These are phyloP conservation scores for Aureobasidium sp. DNA, from an alignment of 2,329 filamentous ascomycete genomes.

Conservation along the genomic window DNA sequence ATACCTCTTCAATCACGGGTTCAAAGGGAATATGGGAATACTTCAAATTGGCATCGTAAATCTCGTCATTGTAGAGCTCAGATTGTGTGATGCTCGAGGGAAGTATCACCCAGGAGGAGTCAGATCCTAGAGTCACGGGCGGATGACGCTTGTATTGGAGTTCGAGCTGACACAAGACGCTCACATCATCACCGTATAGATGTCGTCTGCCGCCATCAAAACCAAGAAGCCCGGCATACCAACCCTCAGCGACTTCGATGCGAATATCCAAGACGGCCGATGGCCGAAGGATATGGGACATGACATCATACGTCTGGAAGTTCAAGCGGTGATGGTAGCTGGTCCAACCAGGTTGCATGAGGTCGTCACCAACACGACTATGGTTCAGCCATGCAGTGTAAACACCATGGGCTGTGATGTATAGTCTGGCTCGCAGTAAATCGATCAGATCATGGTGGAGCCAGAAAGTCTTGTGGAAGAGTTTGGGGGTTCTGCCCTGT, in stretches of 20 bases:
- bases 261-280: constrained; percentile 34
- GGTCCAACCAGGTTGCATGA: constrained; percentile 47
- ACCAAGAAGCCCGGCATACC: constrained; percentile 38
- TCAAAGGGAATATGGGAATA: constrained; percentile 27
- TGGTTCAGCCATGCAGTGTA: constrained; percentile 46
- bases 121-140: no score
- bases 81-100: no score
- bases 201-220: no score
- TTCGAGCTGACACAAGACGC: no score
- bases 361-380: constrained; percentile 25
- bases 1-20: no score
- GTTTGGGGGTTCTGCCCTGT: no score
- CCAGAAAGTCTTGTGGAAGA: no score
- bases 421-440: constrained; percentile 19
- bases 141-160: no score
- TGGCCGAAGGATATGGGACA: constrained; percentile 28
- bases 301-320: constrained; percentile 50
- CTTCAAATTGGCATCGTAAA: constrained; percentile 13
- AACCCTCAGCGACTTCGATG: constrained; percentile 43
- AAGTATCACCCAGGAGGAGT: no score
- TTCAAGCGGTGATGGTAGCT: constrained; percentile 43
- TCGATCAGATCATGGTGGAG: no score
- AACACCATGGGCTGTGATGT: constrained; percentile 41
- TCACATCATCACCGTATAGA: no score
- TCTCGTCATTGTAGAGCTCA: no score